Evolutionary conservation across 1,284 basidiomycete genomes (phyloP).

Genomic region (Chalciporus sp.): DNA sequence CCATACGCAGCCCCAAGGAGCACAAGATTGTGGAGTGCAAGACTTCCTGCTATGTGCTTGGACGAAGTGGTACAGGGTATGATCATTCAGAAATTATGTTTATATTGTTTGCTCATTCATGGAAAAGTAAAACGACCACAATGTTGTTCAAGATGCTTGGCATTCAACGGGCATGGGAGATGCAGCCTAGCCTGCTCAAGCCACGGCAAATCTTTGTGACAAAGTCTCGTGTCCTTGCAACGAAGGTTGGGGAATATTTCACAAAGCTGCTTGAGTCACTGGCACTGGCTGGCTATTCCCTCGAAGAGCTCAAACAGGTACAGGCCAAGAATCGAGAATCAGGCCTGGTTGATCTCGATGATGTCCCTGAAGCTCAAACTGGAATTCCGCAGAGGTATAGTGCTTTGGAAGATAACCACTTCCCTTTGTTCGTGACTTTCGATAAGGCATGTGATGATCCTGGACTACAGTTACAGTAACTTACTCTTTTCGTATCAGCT

Average conservation of each 20-base stretch:
- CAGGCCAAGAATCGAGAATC: slow-evolving; percentile 33
- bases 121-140: slow-evolving; percentile 67
- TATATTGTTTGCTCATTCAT: slow-evolving; percentile 3
- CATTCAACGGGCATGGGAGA: slow-evolving; percentile 55
- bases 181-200: slow-evolving; percentile 35
- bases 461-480: slow-evolving; percentile 33
- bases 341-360: slow-evolving; percentile 50
- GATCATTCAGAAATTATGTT: slow-evolving; percentile 4
- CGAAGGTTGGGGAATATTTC: slow-evolving; percentile 70
- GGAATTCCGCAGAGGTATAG: slow-evolving; percentile 61
- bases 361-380: slow-evolving; percentile 44
- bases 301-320: slow-evolving; percentile 39
- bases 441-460: slow-evolving; percentile 51
- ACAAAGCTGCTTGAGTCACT: slow-evolving; percentile 52
- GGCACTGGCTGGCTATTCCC: slow-evolving; percentile 40
- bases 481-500: slow-evolving; percentile 12
- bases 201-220: slow-evolving; percentile 76
- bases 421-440: slow-evolving; percentile 72
- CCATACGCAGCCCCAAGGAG: slow-evolving; percentile 50
- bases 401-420: slow-evolving; percentile 59
- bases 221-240: slow-evolving; percentile 63
- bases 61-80: slow-evolving; percentile 75
- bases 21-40: slow-evolving; percentile 62
- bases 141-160: slow-evolving; percentile 76
- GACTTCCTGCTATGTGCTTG: slow-evolving; percentile 67